Evolutionary conservation across 495 filamentous ascomycete species (phyloP).

Genomic region (Tuber indicum): DNA sequence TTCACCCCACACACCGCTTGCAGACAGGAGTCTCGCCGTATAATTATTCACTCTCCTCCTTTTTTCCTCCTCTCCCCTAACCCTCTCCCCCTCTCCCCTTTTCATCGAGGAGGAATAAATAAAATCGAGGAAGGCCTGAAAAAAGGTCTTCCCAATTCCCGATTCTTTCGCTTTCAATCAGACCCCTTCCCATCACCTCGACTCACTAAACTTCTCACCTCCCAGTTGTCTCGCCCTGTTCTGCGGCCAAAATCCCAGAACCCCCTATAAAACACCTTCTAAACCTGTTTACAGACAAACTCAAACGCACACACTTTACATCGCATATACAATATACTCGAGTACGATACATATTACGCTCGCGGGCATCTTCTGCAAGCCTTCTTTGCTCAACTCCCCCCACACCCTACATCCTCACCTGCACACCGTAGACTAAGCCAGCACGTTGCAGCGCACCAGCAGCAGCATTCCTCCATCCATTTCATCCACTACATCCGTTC

Average conservation of each 20-base stretch:
- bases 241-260: background rate
- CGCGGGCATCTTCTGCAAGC: background rate
- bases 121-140: background rate
- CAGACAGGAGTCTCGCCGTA: background rate
- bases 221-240: background rate
- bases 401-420: background rate
- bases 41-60: background rate
- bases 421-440: background rate
- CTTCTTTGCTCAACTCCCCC: background rate
- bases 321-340: background rate
- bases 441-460: slow-evolving; percentile 5
- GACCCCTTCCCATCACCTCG: background rate
- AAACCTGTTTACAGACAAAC: background rate
- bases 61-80: background rate
- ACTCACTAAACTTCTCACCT: background rate
- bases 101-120: background rate
- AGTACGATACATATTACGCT: background rate
- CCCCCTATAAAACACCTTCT: background rate
- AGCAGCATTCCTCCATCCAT: slow-evolving; percentile 3
- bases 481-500: background rate
- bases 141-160: background rate
- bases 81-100: background rate
- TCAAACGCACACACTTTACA: background rate
- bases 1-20: background rate
- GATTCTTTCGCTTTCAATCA: background rate